Conservation (phyloP, 352 stramenopile genomes). For the Phytophthora sansomeana region DNA sequence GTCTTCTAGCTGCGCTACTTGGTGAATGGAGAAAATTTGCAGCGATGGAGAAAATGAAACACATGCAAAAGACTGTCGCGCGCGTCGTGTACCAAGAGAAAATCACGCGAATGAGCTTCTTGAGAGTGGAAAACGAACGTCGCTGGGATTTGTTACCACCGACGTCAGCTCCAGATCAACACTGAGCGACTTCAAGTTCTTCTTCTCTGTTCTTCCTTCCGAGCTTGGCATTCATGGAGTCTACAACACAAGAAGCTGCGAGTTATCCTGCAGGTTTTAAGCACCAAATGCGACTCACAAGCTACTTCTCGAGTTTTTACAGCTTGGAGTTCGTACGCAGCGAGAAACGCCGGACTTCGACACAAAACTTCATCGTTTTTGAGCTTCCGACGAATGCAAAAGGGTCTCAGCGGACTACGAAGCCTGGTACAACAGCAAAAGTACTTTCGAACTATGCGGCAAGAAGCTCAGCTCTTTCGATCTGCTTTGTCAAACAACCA, state of each 20-base stretch:
- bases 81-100: conserved; percentile 28
- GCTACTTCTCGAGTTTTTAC: conserved; percentile 18
- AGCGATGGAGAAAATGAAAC: conserved; percentile 22
- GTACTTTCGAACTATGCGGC: neutral
- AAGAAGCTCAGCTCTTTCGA: conserved; percentile 39
- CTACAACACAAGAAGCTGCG: conserved; percentile 38
- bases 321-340: conserved; percentile 31
- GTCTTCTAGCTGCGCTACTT: conserved; percentile 37
- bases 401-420: conserved; percentile 32
- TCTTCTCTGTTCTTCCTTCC: conserved; percentile 62
- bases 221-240: conserved; percentile 56
- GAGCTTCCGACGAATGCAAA: conserved; percentile 26
- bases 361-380: conserved; percentile 28
- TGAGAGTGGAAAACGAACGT: conserved; percentile 43
- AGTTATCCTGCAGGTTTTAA: conserved; percentile 31
- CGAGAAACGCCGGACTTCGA: conserved; percentile 5
- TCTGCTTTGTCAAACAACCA: conserved; percentile 21
- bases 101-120: conserved; percentile 14
- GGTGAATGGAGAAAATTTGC: conserved; percentile 39
- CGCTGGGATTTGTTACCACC: conserved; percentile 22
- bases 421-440: conserved; percentile 10
- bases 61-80: conserved; percentile 38
- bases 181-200: conserved; percentile 70
- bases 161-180: conserved; percentile 53
- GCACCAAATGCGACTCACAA: conserved; percentile 27